Evolutionary conservation across 257 asterid species (phyloP), one percentile per base, ranked within the genome.

Genomic region (Haberlea rhodopensis): DNA sequence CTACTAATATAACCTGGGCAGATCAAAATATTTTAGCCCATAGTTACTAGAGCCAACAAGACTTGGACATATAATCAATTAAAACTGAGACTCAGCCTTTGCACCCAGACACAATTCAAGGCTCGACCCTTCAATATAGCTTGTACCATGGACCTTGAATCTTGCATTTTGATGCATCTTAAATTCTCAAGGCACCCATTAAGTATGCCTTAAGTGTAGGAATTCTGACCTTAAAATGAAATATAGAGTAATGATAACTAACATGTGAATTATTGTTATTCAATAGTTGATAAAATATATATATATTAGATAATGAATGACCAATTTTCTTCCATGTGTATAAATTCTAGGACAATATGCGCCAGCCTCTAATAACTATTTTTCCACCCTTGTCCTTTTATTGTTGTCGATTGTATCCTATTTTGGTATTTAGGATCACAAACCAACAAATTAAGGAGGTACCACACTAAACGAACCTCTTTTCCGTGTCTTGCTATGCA

Each of bases 401-500:
- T 55, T 31, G 15, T 40, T 40, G 13, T 51, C 5, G 13, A 22
- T 20, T 51, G 24, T 23, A 37, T 6, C 1, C 19, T 21, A 6
- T 19, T 25, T 60, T 26, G 37, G 65, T 53, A 25, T 5, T 8
- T 16, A n/a, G 23, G 49, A 19, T 32, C 18, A 16, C 22, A 49
- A 57, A 59, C 27, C 25, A 43, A 21, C 43, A 54, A 4, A 28
- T 24, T 5, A 15, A 56, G 22, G 54, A 54, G 1, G 49, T 5
- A 31, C 19, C 51, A 10, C 1, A 52, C 55, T 16, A 23, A 8
- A 57, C 80, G 6, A 0, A 91, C 97, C 92, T 90, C 97, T 74
- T 84, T 79, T 61, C 87, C 82, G 19, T 82, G 83, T 78, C 83
- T 87, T 15, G 97, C 97, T 32, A 94, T 84, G 90, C 99, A 84